Conservation (phyloP, 2,329 filamentous ascomycete species). For the Aspergillus melleus region DNA sequence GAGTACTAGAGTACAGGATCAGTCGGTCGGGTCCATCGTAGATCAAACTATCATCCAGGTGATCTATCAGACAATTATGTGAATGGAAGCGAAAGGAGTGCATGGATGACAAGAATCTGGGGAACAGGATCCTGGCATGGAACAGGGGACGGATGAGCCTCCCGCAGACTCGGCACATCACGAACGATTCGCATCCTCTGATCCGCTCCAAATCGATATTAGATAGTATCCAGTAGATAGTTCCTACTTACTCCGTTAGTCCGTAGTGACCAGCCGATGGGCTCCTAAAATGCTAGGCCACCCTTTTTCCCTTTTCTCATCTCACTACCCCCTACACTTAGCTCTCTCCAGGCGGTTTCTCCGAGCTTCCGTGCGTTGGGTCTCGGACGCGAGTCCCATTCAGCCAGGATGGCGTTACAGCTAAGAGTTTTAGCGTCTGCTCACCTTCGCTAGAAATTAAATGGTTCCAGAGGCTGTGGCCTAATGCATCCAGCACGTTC, state of each 20-base stretch:
- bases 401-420: constrained; percentile 17
- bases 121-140: too few relatives aligned
- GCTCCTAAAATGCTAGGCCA: too few relatives aligned
- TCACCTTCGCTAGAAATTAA: constrained; percentile 12
- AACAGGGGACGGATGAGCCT: background rate
- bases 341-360: constrained; percentile 14
- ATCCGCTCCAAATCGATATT: too few relatives aligned
- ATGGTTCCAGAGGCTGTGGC: constrained; percentile 7
- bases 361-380: constrained; percentile 13
- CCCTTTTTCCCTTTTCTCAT: too few relatives aligned
- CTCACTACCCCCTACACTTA: background rate
- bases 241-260: too few relatives aligned
- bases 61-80: too few relatives aligned
- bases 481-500: constrained; percentile 20
- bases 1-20: too few relatives aligned
- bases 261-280: too few relatives aligned
- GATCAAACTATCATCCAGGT: background rate
- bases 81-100: too few relatives aligned
- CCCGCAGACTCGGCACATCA: background rate
- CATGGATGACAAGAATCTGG: too few relatives aligned
- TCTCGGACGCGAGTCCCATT: constrained; percentile 5
- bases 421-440: constrained; percentile 21
- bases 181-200: background rate
- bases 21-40: too few relatives aligned
- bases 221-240: too few relatives aligned